Conservation (phyloP, 306 rosid genomes). For the Dicorynia guianensis region DNA sequence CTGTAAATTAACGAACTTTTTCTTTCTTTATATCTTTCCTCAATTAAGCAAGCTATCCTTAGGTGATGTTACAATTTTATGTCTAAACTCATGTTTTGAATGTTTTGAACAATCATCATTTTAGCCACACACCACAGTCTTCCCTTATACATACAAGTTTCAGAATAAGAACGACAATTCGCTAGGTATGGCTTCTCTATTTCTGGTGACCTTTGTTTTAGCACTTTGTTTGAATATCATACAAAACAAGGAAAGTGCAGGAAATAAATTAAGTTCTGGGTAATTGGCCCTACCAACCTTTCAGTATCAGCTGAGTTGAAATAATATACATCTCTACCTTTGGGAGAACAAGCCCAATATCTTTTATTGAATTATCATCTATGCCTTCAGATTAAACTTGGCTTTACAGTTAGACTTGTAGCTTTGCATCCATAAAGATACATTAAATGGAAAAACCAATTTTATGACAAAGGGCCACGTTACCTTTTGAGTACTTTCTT, state of each 20-base stretch:
- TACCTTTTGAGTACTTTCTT: not conserved
- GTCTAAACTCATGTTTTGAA: slow-evolving; percentile 31
- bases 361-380: not conserved
- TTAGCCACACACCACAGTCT: slow-evolving; percentile 68
- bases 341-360: not conserved
- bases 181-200: slow-evolving; percentile 69
- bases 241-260: not conserved
- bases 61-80: slow-evolving; percentile 14
- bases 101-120: slow-evolving; percentile 37
- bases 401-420: not conserved
- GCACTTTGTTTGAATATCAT: not conserved
- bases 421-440: not conserved
- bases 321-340: too few relatives aligned
- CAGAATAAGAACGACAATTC: slow-evolving; percentile 54
- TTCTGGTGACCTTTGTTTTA: slow-evolving; percentile 21
- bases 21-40: not conserved
- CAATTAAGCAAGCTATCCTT: slow-evolving; percentile 5
- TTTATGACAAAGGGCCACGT: not conserved
- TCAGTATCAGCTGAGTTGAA: too few relatives aligned
- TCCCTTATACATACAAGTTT: slow-evolving; percentile 63
- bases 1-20: slow-evolving; percentile 49
- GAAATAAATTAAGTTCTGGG: not conserved
- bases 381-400: not conserved
- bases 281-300: too few relatives aligned
- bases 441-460: slow-evolving; percentile 8